Base-by-base conservation (phyloP, 805 yeast species). In the Saccharomyces mikatae region DNA sequence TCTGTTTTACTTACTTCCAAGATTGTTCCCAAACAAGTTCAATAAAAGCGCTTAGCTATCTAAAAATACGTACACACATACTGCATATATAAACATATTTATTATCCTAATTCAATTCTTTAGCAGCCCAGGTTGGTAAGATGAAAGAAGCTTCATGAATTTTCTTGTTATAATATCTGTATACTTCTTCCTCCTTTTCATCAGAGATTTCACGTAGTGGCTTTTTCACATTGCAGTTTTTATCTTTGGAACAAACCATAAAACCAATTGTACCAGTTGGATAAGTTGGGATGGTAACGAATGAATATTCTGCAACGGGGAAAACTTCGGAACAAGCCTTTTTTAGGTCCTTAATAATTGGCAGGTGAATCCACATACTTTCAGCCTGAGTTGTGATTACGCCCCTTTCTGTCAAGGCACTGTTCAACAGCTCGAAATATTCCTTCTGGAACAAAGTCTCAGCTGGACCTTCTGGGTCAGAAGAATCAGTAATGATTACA, bases 381-480 rank as follows among this genome's bases (percentile, higher is more conserved):
- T 92, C 99, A 53, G 96, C 97, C 76, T 92, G 97, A 56, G 97
- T 90, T 54, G 84, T 76, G 66, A 94, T 86, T 55, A 91, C 92
- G 70, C 99, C 99, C 70, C 89, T 82, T 60, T 83, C 94, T 57
- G 96, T 90, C 62, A 92, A 80, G n/a, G 98, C 97, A 59, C 83
- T 86, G 70, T 79, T 76, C 71, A 92, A 78, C 58, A 92, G 81
- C 73, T 86, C 80, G 71, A 91, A 92, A 79, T 92, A 92, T 29
- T 90, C 89, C 71, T 87, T 86, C 76, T 91, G 96, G 82, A 94
- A 94, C 52, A 92, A 80, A 41, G 89, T 79, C 72, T 86, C 97
- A 51, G 98, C 98, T 32, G 99, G 98, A 54, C 98, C 99, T 73
- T 92, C 98, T 50, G 98, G 98, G 73, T 92, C 98, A 32, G 97